Conservation (phyloP, 2,329 filamentous ascomycete genomes). For the Penicillium polonicum region DNA sequence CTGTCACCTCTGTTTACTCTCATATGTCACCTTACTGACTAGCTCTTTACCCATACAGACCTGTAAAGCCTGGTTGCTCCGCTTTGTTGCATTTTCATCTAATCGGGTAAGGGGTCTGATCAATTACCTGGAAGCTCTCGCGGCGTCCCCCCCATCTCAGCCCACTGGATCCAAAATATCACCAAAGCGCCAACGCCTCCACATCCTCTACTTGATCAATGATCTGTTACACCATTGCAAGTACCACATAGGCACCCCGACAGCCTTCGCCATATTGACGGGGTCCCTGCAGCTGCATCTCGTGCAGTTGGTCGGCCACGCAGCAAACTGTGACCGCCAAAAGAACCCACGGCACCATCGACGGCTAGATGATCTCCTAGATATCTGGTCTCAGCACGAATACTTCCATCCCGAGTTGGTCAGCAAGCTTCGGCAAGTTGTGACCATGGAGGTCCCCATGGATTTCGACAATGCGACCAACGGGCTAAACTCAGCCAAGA, state of each 20-base stretch:
- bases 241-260: conserved; percentile 47
- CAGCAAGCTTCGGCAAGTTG: conserved; percentile 59
- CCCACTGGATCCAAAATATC: conserved; percentile 47
- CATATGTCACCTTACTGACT: conserved; percentile 39
- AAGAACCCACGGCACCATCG: conserved; percentile 64
- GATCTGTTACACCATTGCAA: conserved; percentile 73
- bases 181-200: conserved; percentile 66
- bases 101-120: conserved; percentile 66
- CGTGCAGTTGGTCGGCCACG: conserved; percentile 60
- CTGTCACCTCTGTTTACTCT: conserved; percentile 25
- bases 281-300: conserved; percentile 59
- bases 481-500: conserved; percentile 44
- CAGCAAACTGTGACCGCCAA: conserved; percentile 53
- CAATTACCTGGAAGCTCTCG: conserved; percentile 71
- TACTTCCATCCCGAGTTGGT: conserved; percentile 61
- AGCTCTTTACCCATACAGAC: conserved; percentile 53
- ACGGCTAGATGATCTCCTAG: conserved; percentile 64
- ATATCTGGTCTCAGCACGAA: conserved; percentile 66
- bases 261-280: conserved; percentile 52
- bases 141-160: conserved; percentile 51
- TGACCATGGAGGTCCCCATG: conserved; percentile 40
- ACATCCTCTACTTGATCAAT: conserved; percentile 75
- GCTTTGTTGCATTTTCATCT: conserved; percentile 66
- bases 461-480: conserved; percentile 27
- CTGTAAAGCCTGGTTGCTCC: conserved; percentile 83